Base-by-base conservation (phyloP, 2,329 filamentous ascomycete species). In the Diplodia corticola region DNA sequence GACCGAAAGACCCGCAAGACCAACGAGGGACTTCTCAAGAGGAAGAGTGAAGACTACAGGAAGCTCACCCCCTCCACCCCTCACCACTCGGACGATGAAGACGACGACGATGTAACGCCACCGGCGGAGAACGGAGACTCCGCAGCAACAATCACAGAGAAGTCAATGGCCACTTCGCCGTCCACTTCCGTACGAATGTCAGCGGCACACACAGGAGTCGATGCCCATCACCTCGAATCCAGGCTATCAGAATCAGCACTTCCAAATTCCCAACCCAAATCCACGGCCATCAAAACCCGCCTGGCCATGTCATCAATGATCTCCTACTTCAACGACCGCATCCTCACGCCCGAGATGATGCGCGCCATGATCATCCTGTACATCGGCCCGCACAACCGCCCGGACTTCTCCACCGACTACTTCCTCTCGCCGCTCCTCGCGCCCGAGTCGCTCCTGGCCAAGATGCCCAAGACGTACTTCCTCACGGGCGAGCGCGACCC, bases 291-390 rank as follows among this genome's bases (percentile, higher is more conserved):
- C 68, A 88, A 86, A 71, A 98, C 95, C 1, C 88, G 93, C n/a
- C 85, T 99, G 10, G 93, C 94, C 17, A 96, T 94, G 75, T 93
- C 92, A 0, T 94, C 90, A n/a, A 96, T 97, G 88, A 96, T 99
- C 40, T 97, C 94, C 0, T 98, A 98, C 79, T 96, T 97, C 78
- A 95, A 96, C 76, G 95, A 99, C 77, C 90, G 95, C 30, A 91
- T 99, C 30, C 84, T 99, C 15, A 94, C 92, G 0, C 94, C 95
- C 0, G 95, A 99, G 78, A 97, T 98, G 92, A 97, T 98, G 90
- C 91, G 95, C 35, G 92, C 93, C 69, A 98, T 99, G 93, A 97
- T 99, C 70, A 96, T 99, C 70, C 84, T 99, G 4, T 99, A 99
- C 76, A 91, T 99, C 65, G 95, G 95, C 0, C 93, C 93, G 0